Base-by-base conservation (phyloP, 306 rosid genomes). In the Gillenia trifoliata region DNA sequence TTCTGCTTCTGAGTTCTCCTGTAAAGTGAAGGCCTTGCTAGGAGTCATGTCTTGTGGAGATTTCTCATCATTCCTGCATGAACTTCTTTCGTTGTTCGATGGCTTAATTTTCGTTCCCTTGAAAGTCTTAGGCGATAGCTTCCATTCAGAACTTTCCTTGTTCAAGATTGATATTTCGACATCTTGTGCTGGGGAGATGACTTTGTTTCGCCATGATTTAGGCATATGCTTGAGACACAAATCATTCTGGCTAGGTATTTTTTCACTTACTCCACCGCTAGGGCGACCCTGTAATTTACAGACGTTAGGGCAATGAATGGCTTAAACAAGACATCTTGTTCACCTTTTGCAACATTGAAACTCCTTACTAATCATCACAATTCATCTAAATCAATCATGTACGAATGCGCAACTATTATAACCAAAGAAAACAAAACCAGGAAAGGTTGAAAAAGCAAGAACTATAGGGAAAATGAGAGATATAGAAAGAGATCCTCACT, bases 231-330 rank as follows among this genome's bases (percentile, higher is more conserved):
- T 45, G 57, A 68, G 12, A 31, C 41, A 54, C 36, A 56, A 30
- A 29, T n/a, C 41, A 31, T 40, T 75, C 55, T 59, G 25, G 75
- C 61, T 45, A 60, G 61, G 68, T 36, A 63, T 25, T 11, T 19
- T 66, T 34, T n/a, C 41, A 13, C 52, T 66, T 22, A n/a, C 69
- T 33, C 65, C 56, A 43, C 65, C 49, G 28, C 40, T 50, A 17
- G 11, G 62, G 70, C 71, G 75, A 71, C 3, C 81, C 96, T 92
- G 79, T 36, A 50, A 71, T 29, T 76, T 55, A 22, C 11, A 80
- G 72, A 72, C 68, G 33, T 74, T 59, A 59, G 3, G 26, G 26
- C 28, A 54, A 17, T 60, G 50, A 62, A 62, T 50, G 75, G 83
- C 5, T 19, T 34, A 0, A 74, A n/a, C 49, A 10, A 25, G 30